These are phyloP conservation scores for Pulveroboletus sp. DNA, from an alignment of 768 basidiomycete genomes.

Conservation along the genomic window DNA sequence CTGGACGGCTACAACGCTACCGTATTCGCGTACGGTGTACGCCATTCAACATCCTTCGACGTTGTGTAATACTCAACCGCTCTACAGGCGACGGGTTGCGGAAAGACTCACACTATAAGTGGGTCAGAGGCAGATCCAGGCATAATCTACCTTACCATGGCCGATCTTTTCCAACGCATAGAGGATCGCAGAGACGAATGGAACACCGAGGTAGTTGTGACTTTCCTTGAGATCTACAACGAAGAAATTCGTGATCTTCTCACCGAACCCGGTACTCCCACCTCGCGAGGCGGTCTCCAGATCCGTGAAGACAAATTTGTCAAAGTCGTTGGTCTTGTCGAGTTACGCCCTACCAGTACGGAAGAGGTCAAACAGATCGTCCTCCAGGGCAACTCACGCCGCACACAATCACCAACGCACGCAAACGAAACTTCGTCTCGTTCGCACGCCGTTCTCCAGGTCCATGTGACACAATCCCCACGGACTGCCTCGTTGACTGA, in stretches of 20 bases:
- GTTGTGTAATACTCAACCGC: conserved; percentile 11
- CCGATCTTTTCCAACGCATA: conserved; percentile 91
- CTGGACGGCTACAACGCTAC: conserved; percentile 96
- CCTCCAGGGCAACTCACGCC: conserved; percentile 77
- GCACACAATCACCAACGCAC: conserved; percentile 92
- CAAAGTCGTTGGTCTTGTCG: conserved; percentile 81
- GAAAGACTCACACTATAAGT: conserved; percentile 98
- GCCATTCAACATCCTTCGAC: conserved; percentile 28
- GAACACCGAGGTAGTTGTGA: conserved; percentile 84
- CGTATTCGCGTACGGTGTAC: conserved; percentile 96
- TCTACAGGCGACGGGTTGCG: conserved; percentile 96
- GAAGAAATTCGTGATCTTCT: conserved; percentile 97
- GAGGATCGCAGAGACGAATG: conserved; percentile 82
- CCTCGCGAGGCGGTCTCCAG: conserved; percentile 80
- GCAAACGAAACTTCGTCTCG: conserved; percentile 96
- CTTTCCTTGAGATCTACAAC: conserved; percentile 98
- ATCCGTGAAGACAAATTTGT: conserved; percentile 95
- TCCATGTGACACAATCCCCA: conserved; percentile 86
- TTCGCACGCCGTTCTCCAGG: conserved; percentile 95
- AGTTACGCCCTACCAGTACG: conserved; percentile 75
- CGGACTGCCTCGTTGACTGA: conserved; percentile 83
- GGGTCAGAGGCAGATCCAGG: conserved; percentile 86
- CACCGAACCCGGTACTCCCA: conserved; percentile 56
- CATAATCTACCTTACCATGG: conserved; percentile 95
- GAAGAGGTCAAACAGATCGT: conserved; percentile 96